Conservation (phyloP, 148 eudicot species). For the Agrostemma githago region DNA sequence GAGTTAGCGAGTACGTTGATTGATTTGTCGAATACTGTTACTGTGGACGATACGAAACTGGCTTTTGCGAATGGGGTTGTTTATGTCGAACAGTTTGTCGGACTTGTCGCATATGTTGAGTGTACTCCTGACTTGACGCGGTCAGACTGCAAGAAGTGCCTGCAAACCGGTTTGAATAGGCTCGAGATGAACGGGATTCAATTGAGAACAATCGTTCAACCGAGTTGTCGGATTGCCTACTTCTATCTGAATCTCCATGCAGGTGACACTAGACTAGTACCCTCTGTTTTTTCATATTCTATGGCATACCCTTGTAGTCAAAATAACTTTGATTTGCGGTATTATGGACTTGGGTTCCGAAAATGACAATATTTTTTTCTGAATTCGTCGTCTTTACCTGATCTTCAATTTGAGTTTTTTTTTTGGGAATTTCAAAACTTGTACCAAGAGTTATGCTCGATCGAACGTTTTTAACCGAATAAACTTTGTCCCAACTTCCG, state of each 20-base stretch:
- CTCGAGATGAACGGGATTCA: background rate
- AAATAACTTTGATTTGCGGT: too few relatives aligned
- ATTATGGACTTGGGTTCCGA: too few relatives aligned
- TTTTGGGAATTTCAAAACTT: too few relatives aligned
- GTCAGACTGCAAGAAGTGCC: constrained; percentile 20
- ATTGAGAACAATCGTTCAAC: background rate
- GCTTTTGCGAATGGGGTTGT: constrained; percentile 12
- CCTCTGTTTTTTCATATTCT: background rate
- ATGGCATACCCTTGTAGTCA: too few relatives aligned
- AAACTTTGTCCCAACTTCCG: too few relatives aligned
- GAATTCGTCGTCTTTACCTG: too few relatives aligned
- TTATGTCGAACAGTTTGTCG: background rate
- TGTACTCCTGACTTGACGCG: constrained; percentile 23
- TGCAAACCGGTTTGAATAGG: background rate
- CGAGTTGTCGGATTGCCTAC: background rate
- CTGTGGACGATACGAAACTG: constrained; percentile 14
- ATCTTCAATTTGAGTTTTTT: too few relatives aligned
- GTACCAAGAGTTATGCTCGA: too few relatives aligned
- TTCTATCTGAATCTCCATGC: background rate
- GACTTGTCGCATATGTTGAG: constrained; percentile 12
- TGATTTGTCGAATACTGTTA: constrained; percentile 14
- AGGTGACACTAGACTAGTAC: background rate
- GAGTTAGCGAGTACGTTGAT: constrained; percentile 10
- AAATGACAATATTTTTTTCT: too few relatives aligned
- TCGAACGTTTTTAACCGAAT: too few relatives aligned